Evolutionary conservation across 345 rosid species (phyloP).

Genomic region (Corymbia maculata): DNA sequence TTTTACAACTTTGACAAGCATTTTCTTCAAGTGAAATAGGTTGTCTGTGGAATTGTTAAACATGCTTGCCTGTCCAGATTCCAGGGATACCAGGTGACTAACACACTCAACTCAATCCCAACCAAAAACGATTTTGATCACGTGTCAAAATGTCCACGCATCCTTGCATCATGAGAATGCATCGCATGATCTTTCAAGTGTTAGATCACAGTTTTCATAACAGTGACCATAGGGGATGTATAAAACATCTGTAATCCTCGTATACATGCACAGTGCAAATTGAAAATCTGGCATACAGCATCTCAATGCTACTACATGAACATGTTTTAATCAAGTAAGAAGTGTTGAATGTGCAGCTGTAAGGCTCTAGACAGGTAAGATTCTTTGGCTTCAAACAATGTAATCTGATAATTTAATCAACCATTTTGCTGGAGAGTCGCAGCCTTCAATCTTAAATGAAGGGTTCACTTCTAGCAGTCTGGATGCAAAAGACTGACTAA

Average conservation of each 20-base stretch:
- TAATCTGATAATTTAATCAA: neutral
- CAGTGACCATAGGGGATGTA: neutral
- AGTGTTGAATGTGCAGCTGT: neutral
- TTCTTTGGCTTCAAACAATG: neutral
- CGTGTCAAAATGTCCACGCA: neutral
- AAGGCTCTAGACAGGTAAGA: neutral
- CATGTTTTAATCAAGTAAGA: neutral
- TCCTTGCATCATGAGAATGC: neutral
- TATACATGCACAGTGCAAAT: neutral
- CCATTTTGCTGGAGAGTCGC: neutral
- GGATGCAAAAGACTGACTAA: neutral
- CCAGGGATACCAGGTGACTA: neutral
- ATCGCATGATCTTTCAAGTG: neutral
- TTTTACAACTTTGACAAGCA: neutral
- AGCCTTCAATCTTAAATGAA: neutral
- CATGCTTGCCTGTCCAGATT: neutral
- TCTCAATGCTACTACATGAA: neutral
- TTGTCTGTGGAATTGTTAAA: neutral
- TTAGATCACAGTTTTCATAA: neutral
- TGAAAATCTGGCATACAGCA: neutral
- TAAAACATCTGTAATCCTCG: neutral
- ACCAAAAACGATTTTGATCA: neutral
- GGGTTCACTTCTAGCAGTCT: neutral
- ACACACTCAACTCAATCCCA: neutral
- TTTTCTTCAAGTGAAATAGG: neutral